Evolutionary conservation across 345 rosid species (phyloP).

Genomic region (Aquilaria yunnanensis): DNA sequence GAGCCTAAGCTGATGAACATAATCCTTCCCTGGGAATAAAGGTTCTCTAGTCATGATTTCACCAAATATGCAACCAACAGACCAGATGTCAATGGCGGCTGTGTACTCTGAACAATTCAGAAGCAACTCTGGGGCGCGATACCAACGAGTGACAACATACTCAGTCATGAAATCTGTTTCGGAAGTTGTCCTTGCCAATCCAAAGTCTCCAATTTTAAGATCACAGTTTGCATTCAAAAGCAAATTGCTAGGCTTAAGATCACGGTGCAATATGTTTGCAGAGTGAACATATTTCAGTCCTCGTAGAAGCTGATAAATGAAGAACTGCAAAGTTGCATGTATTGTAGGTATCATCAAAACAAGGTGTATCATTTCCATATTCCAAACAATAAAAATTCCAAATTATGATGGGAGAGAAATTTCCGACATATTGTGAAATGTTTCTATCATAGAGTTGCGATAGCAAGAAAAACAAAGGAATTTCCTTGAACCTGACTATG

Average conservation of each 20-base stretch:
- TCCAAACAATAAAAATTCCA: too few species aligned
- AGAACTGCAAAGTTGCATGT: conserved; percentile 47
- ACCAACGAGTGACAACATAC: conserved; percentile 81
- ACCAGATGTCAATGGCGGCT: conserved; percentile 82
- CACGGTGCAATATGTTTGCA: conserved; percentile 73
- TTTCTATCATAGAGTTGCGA: too few species aligned
- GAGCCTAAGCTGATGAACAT: conserved; percentile 74
- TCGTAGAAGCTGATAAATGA: conserved; percentile 64
- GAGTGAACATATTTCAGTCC: conserved; percentile 79
- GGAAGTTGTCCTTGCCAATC: conserved; percentile 75
- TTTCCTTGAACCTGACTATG: conserved; percentile 57
- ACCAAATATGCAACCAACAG: conserved; percentile 78
- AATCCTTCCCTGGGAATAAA: conserved; percentile 72
- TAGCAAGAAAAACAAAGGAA: too few species aligned
- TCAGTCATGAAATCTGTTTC: conserved; percentile 87
- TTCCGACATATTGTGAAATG: too few species aligned
- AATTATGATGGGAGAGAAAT: too few species aligned
- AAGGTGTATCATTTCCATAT: background rate
- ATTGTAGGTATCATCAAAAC: conserved; percentile 5
- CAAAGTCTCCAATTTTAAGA: conserved; percentile 78
- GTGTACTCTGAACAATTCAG: conserved; percentile 81
- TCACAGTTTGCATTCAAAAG: conserved; percentile 70
- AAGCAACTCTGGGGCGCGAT: conserved; percentile 76
- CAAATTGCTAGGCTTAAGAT: conserved; percentile 76
- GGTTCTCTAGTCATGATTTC: conserved; percentile 65